These are phyloP conservation scores for Ceratobasidium sp. DNA, from an alignment of 1,284 basidiomycete genomes.

Conservation along the genomic window DNA sequence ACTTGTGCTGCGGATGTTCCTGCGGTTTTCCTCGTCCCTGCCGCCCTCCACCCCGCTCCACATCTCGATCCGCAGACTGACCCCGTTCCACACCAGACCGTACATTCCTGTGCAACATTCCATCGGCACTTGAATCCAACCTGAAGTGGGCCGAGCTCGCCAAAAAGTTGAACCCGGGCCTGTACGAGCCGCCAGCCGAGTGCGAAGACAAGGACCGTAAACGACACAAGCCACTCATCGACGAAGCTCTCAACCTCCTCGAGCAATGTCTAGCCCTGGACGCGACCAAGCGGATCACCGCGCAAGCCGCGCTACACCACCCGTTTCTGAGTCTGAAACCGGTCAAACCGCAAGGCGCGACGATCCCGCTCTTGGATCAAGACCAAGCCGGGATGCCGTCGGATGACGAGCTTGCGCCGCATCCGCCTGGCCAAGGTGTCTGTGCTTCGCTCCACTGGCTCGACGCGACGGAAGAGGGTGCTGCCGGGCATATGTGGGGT, in stretches of 20 bases:
- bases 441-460: conserved; percentile 35
- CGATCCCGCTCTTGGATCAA: conserved; percentile 50
- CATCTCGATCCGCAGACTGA: neutral
- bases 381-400: conserved; percentile 50
- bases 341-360: conserved; percentile 46
- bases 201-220: conserved; percentile 52
- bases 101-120: conserved; percentile 87
- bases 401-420: conserved; percentile 35
- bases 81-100: conserved; percentile 69
- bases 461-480: conserved; percentile 29
- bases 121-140: conserved; percentile 75
- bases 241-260: conserved; percentile 79
- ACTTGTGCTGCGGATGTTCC: neutral
- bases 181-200: conserved; percentile 67
- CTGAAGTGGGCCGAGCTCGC: conserved; percentile 80
- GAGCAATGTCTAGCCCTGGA: conserved; percentile 80
- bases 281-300: conserved; percentile 80
- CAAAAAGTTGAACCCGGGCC: conserved; percentile 78
- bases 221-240: conserved; percentile 69
- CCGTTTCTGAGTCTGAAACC: conserved; percentile 69
- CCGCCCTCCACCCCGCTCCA: neutral
- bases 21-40: neutral
- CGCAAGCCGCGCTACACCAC: conserved; percentile 81
- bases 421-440: conserved; percentile 39
- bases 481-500: conserved; percentile 2